Evolutionary conservation across 2,329 filamentous ascomycete genomes (phyloP), one percentile per base, ranked within the genome.

Genomic region (Colletotrichum tabaci): DNA sequence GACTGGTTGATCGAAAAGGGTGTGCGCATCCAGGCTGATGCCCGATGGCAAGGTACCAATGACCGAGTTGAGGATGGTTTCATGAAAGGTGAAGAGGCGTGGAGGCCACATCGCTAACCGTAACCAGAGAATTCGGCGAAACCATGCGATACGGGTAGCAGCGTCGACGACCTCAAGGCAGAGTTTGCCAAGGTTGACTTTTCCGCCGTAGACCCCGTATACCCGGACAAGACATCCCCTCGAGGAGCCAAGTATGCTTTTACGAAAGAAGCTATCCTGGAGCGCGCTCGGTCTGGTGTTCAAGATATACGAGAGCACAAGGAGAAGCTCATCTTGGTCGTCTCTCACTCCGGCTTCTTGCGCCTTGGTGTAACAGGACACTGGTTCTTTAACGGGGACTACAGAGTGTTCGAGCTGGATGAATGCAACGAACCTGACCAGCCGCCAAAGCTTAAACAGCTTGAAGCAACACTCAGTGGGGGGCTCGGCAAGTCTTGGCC

Each of bases 291-390:
- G 74, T 78, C 80, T 0, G 85, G 84, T 52, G 82, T 92, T 2
- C 79, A 81, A 42, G 82, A 83, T 35, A 82, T 93, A 30, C 83
- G 86, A 72, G 74, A 75, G 15, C 84, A 90, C 0, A 85, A 87
- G 0, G 90, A 93, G 79, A 88, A 89, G 74, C 83, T 90, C 62
- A 85, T 93, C 65, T 84, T 91, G 12, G 90, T 93, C 0, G 90
- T 93, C 4, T 88, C 88, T 2, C 91, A 93, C 80, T 89, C 90
- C 2, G 89, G 87, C 0, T 93, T 92, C 77, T 75, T 93, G 73
- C 82, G 90, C n/a, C 78, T 84, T 3, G 89, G 85, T 10, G 85
- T 92, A 9, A 86, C 84, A 10, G 87, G 89, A 2, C 83, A 82
- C 74, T 87, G 83, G 82, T 90, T 84, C 75, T 87, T 86, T 77